Conservation (phyloP, 768 basidiomycete genomes). For the Sarcodon sp. region DNA sequence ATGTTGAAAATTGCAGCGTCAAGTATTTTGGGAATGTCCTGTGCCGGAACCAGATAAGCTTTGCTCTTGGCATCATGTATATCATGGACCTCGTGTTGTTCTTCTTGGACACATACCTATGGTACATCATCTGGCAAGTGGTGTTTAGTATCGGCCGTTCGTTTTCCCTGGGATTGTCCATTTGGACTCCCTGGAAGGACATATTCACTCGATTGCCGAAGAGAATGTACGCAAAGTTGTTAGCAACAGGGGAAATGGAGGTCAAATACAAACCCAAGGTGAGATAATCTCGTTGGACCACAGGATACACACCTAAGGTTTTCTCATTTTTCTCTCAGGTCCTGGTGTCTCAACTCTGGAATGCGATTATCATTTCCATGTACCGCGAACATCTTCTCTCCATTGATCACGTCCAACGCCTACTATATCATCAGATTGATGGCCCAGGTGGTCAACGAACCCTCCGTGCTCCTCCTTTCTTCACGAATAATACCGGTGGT, state of each 20-base stretch:
- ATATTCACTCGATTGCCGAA: conserved; percentile 94
- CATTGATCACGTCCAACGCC: conserved; percentile 95
- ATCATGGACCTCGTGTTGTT: conserved; percentile 95
- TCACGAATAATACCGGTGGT: conserved; percentile 74
- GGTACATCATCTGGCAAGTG: conserved; percentile 99
- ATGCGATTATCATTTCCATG: conserved; percentile 99
- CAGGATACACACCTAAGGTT: not conserved
- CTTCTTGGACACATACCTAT: conserved; percentile 99
- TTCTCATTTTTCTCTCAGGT: conserved; percentile 28
- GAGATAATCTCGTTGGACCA: conserved; percentile 3
- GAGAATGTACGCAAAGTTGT: conserved; percentile 92
- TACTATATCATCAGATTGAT: conserved; percentile 95
- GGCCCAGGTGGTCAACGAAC: conserved; percentile 81
- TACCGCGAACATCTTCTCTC: conserved; percentile 96
- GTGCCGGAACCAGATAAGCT: conserved; percentile 88
- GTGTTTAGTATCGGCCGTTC: conserved; percentile 86
- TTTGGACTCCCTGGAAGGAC: conserved; percentile 99
- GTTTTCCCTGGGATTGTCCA: conserved; percentile 86
- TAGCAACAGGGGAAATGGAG: conserved; percentile 97
- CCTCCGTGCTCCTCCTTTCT: conserved; percentile 94
- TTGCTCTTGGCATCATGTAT: conserved; percentile 97
- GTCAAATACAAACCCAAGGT: conserved; percentile 99
- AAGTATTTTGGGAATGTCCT: conserved; percentile 67
- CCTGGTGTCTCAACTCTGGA: conserved; percentile 98
- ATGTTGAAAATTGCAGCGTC: conserved; percentile 84